Conservation (phyloP, 371 early-diverging fungal species). For the Mucor mucedo region DNA sequence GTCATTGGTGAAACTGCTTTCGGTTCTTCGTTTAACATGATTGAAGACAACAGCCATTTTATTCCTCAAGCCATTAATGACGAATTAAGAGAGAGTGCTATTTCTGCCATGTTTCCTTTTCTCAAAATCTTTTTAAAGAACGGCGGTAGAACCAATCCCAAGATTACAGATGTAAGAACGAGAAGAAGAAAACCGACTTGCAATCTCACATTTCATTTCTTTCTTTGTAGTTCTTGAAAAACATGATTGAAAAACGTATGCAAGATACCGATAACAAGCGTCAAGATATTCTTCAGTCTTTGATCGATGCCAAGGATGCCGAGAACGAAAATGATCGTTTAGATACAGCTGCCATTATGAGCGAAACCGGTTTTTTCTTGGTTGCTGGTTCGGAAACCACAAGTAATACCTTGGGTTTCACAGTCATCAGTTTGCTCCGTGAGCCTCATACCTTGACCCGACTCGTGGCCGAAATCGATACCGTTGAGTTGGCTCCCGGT, state of each 20-base stretch:
- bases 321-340: conserved; percentile 34
- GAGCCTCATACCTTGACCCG: conserved; percentile 30
- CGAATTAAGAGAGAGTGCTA: conserved; percentile 9
- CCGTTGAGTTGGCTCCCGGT: conserved; percentile 12
- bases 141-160: conserved; percentile 7
- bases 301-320: conserved; percentile 37
- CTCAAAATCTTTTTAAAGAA: conserved; percentile 9
- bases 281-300: conserved; percentile 45
- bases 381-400: conserved; percentile 52
- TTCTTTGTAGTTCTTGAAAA: conserved; percentile 36
- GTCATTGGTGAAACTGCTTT: conserved; percentile 59
- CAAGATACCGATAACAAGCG: conserved; percentile 24
- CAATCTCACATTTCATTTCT: background rate
- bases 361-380: conserved; percentile 42
- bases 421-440: conserved; percentile 33
- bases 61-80: conserved; percentile 29
- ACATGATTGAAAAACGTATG: conserved; percentile 35
- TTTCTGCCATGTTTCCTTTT: conserved; percentile 13
- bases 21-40: conserved; percentile 52
- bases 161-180: conserved; percentile 12
- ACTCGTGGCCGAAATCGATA: conserved; percentile 40
- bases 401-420: conserved; percentile 42
- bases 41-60: conserved; percentile 43
- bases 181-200: background rate
- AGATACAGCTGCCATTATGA: conserved; percentile 34